phyloP scores from a whole-genome alignment of 106 monocot species.

The Allium cepa region DNA sequence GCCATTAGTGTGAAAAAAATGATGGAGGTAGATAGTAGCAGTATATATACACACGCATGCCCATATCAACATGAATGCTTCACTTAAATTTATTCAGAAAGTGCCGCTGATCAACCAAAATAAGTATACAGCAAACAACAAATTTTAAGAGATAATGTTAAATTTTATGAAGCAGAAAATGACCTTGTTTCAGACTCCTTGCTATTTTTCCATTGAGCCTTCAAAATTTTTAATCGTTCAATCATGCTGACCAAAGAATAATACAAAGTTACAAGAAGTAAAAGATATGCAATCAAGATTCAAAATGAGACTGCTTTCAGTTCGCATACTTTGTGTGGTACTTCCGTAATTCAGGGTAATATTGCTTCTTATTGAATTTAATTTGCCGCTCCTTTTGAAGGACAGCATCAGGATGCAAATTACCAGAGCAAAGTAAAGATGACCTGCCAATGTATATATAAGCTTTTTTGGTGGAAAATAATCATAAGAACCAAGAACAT shows the following conservation, averaged over 20 bases:
- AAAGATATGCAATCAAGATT: too few species aligned
- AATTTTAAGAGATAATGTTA: constrained; percentile 1
- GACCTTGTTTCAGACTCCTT: constrained; percentile 47
- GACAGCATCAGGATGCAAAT: constrained; percentile 61
- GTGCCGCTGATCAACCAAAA: too few species aligned
- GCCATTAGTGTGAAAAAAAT: too few species aligned
- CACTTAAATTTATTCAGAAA: too few species aligned
- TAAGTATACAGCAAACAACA: not conserved
- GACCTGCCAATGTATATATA: constrained; percentile 32
- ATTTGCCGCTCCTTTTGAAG: constrained; percentile 24
- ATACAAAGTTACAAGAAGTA: too few species aligned
- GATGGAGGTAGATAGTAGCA: too few species aligned
- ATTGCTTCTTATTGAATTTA: constrained; percentile 31
- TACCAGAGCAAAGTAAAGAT: constrained; percentile 48
- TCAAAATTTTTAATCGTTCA: constrained; percentile 37
- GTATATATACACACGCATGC: too few species aligned
- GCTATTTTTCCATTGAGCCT: constrained; percentile 40
- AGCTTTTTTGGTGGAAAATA: too few species aligned
- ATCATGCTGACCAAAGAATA: constrained; percentile 35
- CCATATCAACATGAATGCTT: too few species aligned
- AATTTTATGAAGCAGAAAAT: not conserved
- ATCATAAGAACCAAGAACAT: too few species aligned
- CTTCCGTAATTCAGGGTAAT: constrained; percentile 36
- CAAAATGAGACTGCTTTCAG: too few species aligned
- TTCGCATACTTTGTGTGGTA: constrained; percentile 47